Evolutionary conservation across 768 basidiomycete genomes (phyloP).

Genomic region (Russula sp.): DNA sequence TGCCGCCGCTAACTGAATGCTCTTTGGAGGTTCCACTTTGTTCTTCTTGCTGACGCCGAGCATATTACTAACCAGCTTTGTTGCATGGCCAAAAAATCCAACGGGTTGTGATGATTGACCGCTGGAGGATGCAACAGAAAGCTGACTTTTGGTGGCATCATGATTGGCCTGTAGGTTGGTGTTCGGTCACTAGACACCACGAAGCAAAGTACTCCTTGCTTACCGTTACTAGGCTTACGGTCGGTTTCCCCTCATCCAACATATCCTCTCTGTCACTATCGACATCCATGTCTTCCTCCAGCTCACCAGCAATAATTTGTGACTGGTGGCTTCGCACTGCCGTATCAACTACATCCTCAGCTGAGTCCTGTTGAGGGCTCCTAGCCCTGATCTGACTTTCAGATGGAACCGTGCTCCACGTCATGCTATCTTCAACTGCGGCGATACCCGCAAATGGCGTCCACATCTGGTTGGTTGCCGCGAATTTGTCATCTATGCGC

Average conservation of each 20-base stretch:
- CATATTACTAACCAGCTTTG: slow-evolving; percentile 58
- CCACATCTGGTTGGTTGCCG: slow-evolving; percentile 49
- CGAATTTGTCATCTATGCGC: slow-evolving; percentile 62
- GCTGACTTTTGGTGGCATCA: slow-evolving; percentile 39
- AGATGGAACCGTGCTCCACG: slow-evolving; percentile 66
- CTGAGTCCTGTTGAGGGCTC: slow-evolving; percentile 9
- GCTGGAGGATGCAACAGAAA: slow-evolving; percentile 42
- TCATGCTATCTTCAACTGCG: slow-evolving; percentile 58
- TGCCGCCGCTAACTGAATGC: slow-evolving; percentile 70
- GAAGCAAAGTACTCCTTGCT: slow-evolving; percentile 8
- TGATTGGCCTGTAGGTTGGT: slow-evolving; percentile 1
- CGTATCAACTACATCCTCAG: slow-evolving; percentile 12
- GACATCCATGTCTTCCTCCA: slow-evolving; percentile 29
- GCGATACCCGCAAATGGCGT: slow-evolving; percentile 39
- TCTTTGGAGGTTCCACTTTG: slow-evolving; percentile 67
- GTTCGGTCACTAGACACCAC: neutral
- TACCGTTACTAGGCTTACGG: slow-evolving; percentile 39
- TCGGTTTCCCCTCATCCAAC: slow-evolving; percentile 33
- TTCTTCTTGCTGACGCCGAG: slow-evolving; percentile 60
- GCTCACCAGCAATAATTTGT: slow-evolving; percentile 18
- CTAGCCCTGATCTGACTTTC: slow-evolving; percentile 39
- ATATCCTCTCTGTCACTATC: slow-evolving; percentile 37
- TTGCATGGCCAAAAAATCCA: slow-evolving; percentile 66
- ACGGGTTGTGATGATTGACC: slow-evolving; percentile 31
- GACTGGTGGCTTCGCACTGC: neutral